Base-by-base conservation (phyloP, 2,329 filamentous ascomycete genomes). In the Trichoderma sp. region DNA sequence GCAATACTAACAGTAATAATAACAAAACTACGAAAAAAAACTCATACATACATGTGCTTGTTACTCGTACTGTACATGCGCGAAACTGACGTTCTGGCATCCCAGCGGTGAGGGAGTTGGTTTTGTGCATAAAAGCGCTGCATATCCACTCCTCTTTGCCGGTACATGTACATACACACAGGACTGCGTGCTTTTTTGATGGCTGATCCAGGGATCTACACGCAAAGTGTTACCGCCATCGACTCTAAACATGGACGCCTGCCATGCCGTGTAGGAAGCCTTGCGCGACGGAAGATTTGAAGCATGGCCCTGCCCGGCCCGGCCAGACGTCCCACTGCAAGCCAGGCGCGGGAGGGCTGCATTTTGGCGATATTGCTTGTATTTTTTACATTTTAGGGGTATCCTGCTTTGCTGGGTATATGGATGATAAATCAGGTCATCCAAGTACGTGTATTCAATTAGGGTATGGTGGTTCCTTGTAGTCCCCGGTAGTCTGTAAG, bases 51-150 rank as follows among this genome's bases (percentile, higher is more conserved):
- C 52, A 19, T 40, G 6, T 16, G 37, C 4, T 16, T 19, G 16
- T 40, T 40, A 19, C 14, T 55, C 16, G 7, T 56, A 56, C 53
- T 8, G 16, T 56, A 56, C 53, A 5, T 33, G 19, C 29, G 16
- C 16, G 31, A 55, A 35, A 49, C 47, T 37, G 60, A 49, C 33
- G 33, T 52, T 29, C 49, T 21, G 49, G 61, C 49, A 47, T 27
- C 62, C 31, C 35, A 35, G 62, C 62, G 62, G 62, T 65, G 62
- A 65, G 62, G 8, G 19, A 49, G 47, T 49, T 49, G n/a, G n/a
- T 65, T 65, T 47, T 65, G 52, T 24, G 53, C 53, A 33, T 56
- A 56, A 31, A 56, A 33, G 16, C 55, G 61, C 35, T 43, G 49
- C 61, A 64, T 64, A 16, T 35, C 61, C 61, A 24, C 59, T 43